Conservation (phyloP, 1,139 yeast species). For the Entelexis sorbosivorans region DNA sequence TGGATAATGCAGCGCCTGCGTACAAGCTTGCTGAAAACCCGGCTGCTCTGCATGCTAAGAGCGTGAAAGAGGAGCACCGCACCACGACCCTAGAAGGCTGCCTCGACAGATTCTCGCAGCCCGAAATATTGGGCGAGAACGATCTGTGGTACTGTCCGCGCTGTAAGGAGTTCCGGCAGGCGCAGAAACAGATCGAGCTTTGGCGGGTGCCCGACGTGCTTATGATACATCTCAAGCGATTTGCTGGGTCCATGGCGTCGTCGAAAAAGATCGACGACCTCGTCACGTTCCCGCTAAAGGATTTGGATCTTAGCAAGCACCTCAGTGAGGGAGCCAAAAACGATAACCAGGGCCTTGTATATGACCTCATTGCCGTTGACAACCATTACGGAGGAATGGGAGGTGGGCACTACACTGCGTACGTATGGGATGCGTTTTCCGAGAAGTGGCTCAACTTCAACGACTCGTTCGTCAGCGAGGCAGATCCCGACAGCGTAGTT, state of each 20-base stretch:
- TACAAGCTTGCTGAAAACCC: constrained; percentile 29
- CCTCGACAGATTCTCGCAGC: constrained; percentile 58
- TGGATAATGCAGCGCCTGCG: constrained; percentile 34
- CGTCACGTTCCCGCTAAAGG: constrained; percentile 80
- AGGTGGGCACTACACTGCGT: constrained; percentile 95
- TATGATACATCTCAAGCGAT: constrained; percentile 81
- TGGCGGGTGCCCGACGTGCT: constrained; percentile 89
- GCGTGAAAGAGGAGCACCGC: constrained; percentile 36
- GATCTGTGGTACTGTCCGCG: constrained; percentile 92
- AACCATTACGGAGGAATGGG: constrained; percentile 95
- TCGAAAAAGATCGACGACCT: constrained; percentile 81
- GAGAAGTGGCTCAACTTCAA: constrained; percentile 84
- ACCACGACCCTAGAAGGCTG: constrained; percentile 61
- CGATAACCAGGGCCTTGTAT: constrained; percentile 36
- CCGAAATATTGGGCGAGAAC: constrained; percentile 78
- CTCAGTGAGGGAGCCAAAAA: constrained; percentile 23
- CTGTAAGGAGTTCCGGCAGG: constrained; percentile 82
- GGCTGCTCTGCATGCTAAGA: constrained; percentile 36
- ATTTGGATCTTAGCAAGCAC: constrained; percentile 45
- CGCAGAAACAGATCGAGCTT: constrained; percentile 79
- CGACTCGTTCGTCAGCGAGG: constrained; percentile 58
- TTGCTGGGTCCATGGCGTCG: constrained; percentile 72
- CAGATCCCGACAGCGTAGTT: constrained; percentile 50
- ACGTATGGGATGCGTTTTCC: constrained; percentile 63
- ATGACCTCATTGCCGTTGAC: constrained; percentile 86